Percentiles rank a stretch among this genome's conserved stretches.
phyloP scores from a whole-genome alignment of 2,329 filamentous ascomycete species.

The Aspergillus jensenii region DNA sequence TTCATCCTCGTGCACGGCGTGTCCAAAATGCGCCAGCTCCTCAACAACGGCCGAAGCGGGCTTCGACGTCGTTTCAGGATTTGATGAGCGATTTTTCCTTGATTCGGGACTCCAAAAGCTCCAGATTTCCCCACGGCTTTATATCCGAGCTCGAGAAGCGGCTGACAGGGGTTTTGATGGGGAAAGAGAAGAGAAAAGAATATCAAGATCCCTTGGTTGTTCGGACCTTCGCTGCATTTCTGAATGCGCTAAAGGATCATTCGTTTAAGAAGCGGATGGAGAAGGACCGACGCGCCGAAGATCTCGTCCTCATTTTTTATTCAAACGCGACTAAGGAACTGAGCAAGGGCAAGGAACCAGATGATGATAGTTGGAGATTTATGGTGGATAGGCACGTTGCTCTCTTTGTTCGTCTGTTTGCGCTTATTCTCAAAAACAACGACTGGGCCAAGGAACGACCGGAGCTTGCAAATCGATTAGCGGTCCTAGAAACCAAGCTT shows the following conservation, averaged over 20 bases:
- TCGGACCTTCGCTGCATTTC: slow-evolving; percentile 89
- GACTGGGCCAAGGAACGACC: slow-evolving; percentile 83
- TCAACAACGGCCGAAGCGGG: slow-evolving; percentile 65
- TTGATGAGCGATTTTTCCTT: slow-evolving; percentile 83
- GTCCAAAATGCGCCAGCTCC: slow-evolving; percentile 76
- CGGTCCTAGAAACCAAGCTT: slow-evolving; percentile 86
- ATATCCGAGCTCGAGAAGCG: slow-evolving; percentile 72
- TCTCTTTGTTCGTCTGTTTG: slow-evolving; percentile 85
- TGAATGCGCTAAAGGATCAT: slow-evolving; percentile 87
- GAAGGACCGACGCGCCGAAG: slow-evolving; percentile 89
- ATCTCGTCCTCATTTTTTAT: slow-evolving; percentile 93
- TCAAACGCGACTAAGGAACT: slow-evolving; percentile 90
- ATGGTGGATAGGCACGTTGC: slow-evolving; percentile 94
- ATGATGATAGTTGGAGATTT: slow-evolving; percentile 86
- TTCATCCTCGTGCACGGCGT: slow-evolving; percentile 85
- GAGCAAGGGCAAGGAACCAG: slow-evolving; percentile 70
- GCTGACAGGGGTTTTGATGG: slow-evolving; percentile 76
- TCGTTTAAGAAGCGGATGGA: slow-evolving; percentile 88
- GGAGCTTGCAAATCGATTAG: slow-evolving; percentile 76
- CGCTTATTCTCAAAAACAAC: slow-evolving; percentile 74
- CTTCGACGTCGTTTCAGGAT: slow-evolving; percentile 72
- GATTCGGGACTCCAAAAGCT: slow-evolving; percentile 67
- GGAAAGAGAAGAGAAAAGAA: slow-evolving; percentile 79
- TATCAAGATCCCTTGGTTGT: slow-evolving; percentile 90
- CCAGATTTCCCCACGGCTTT: slow-evolving; percentile 70